These are phyloP conservation scores for Pleurotus pulmonarius DNA, from an alignment of 768 basidiomycete genomes.

Conservation along the genomic window DNA sequence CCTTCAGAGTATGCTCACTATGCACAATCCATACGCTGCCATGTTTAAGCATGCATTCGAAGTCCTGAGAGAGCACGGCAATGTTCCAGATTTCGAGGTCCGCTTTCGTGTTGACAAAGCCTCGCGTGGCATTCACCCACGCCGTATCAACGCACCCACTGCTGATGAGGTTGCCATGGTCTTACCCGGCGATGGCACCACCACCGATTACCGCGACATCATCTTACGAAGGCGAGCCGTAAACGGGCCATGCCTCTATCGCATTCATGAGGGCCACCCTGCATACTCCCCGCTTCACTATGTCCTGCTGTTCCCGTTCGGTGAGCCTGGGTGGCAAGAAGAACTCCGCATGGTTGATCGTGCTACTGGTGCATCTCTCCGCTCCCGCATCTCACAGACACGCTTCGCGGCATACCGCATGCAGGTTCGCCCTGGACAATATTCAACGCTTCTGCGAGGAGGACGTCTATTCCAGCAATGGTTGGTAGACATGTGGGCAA, in stretches of 20 bases:
- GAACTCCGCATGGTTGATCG: no score
- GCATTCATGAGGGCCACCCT: not conserved
- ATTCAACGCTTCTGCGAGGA: slow-evolving; percentile 26
- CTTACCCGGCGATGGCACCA: no score
- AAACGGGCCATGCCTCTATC: no score
- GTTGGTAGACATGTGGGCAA: slow-evolving; percentile 35
- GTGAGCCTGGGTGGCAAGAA: slow-evolving; percentile 27
- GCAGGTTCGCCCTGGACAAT: slow-evolving; percentile 19
- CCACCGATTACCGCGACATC: no score
- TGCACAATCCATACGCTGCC: slow-evolving; percentile 20
- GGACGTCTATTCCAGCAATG: slow-evolving; percentile 35
- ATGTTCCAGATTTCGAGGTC: not conserved
- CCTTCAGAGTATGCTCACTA: slow-evolving; percentile 20
- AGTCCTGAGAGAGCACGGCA: slow-evolving; percentile 19
- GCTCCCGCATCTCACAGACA: slow-evolving; percentile 12
- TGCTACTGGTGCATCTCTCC: no score
- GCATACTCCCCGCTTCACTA: no score
- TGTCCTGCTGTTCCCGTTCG: no score
- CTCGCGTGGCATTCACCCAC: no score
- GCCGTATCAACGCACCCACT: no score
- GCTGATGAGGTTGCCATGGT: no score
- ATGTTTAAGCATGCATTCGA: slow-evolving; percentile 29
- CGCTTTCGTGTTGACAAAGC: no score
- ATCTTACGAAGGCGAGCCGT: no score
- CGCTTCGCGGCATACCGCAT: slow-evolving; percentile 29